Evolutionary conservation across 441 rosid genomes (phyloP).

Genomic region (Jatropha podagrica): DNA sequence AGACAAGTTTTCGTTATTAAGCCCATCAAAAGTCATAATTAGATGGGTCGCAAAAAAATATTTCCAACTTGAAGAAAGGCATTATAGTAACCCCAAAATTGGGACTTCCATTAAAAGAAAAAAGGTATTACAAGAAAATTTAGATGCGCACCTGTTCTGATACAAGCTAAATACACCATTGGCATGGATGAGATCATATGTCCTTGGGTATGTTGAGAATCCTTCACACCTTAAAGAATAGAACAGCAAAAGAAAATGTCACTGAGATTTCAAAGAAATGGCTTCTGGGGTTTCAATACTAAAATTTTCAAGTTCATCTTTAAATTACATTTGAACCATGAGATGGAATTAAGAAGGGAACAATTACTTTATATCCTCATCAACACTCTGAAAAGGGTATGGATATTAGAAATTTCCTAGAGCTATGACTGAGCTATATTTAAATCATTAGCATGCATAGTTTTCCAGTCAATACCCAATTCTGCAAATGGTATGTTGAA

Average conservation of each 20-base stretch:
- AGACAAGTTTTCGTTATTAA: not conserved
- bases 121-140: constrained; percentile 2
- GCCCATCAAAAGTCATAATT: not conserved
- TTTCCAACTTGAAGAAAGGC: not conserved
- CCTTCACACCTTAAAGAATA: constrained; percentile 85
- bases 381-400: not conserved
- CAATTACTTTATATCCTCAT: not conserved
- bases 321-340: not conserved
- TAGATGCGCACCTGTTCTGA: constrained; percentile 48
- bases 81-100: not conserved
- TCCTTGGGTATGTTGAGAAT: constrained; percentile 94
- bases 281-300: not conserved
- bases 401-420: not conserved
- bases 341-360: not conserved
- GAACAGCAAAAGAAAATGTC: constrained; percentile 12
- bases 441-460: not conserved
- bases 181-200: constrained; percentile 89
- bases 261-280: constrained; percentile 5
- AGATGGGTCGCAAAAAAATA: not conserved
- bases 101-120: not conserved
- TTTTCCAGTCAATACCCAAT: not conserved
- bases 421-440: not conserved
- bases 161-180: constrained; percentile 72
- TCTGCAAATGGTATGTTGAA: not conserved
- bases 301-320: constrained; percentile 6